phyloP scores from a whole-genome alignment of 768 basidiomycete genomes.

The Psilocybe cubensis region DNA sequence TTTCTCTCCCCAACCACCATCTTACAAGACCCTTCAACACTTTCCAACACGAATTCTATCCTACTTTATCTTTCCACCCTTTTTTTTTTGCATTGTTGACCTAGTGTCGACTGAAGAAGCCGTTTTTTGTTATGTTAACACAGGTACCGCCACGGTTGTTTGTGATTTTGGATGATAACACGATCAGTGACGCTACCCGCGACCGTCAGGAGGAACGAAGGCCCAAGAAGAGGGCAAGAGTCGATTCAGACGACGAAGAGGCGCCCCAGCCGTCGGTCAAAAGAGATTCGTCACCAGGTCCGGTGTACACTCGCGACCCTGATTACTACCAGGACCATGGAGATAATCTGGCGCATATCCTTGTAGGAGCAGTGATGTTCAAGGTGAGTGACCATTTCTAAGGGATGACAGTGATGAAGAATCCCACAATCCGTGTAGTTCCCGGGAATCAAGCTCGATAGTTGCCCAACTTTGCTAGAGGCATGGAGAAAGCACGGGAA shows the following conservation, averaged over 20 bases:
- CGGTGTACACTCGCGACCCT: constrained; percentile 24
- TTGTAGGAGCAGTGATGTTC: constrained; percentile 49
- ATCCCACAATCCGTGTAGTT: constrained; percentile 20
- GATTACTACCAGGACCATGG: constrained; percentile 41
- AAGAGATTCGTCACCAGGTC: too few relatives aligned
- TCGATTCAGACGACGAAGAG: constrained; percentile 27
- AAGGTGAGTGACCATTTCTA: constrained; percentile 38
- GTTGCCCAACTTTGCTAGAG: constrained; percentile 21
- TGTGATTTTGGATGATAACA: constrained; percentile 35
- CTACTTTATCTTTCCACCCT: too few relatives aligned
- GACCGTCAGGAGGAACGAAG: constrained; percentile 29
- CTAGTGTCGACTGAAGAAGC: background rate
- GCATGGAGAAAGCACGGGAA: constrained; percentile 13
- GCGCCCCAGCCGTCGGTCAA: too few relatives aligned
- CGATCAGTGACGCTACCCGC: constrained; percentile 31
- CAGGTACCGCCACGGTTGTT: background rate
- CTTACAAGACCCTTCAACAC: background rate
- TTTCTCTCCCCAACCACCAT: background rate
- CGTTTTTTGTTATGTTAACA: background rate
- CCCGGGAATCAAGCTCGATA: constrained; percentile 22
- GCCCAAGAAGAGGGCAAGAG: constrained; percentile 25
- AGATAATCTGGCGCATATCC: constrained; percentile 44
- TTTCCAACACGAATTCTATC: background rate
- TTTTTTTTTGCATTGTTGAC: background rate
- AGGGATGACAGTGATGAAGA: background rate